Conservation (phyloP, 2,329 filamentous ascomycete species). For the Tolypocladium guangdongense region DNA sequence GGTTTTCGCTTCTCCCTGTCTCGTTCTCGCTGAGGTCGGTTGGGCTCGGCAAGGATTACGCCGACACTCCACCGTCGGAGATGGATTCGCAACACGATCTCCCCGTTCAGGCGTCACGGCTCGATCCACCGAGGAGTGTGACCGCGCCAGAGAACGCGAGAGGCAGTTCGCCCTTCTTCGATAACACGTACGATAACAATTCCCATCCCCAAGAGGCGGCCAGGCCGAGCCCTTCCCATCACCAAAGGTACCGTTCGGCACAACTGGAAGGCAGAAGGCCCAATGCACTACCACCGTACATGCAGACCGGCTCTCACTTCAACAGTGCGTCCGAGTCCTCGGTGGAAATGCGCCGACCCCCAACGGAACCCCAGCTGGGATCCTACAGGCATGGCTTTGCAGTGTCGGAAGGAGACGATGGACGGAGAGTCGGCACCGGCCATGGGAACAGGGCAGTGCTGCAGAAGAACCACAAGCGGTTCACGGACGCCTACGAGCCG, state of each 20-base stretch:
- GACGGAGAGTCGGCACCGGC: constrained; percentile 24
- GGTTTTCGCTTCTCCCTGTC: constrained; percentile 60
- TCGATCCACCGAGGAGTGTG: constrained; percentile 18
- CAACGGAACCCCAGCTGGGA: constrained; percentile 26
- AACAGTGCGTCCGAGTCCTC: constrained; percentile 45
- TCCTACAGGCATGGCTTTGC: constrained; percentile 32
- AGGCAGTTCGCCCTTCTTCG: constrained; percentile 26
- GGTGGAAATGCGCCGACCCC: constrained; percentile 34
- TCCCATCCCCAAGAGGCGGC: constrained; percentile 21
- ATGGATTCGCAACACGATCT: constrained; percentile 40
- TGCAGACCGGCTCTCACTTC: constrained; percentile 32
- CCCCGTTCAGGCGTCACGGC: constrained; percentile 35
- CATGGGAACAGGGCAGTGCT: constrained; percentile 45
- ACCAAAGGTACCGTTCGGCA: constrained; percentile 29
- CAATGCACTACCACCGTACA: constrained; percentile 34
- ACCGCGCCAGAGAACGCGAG: constrained; percentile 24
- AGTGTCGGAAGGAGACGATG: constrained; percentile 31
- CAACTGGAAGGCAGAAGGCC: constrained; percentile 28
- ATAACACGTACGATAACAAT: constrained; percentile 27
- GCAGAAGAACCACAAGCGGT: constrained; percentile 80
- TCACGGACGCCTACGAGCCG: constrained; percentile 81
- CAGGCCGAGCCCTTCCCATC: constrained; percentile 25
- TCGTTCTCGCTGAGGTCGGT: constrained; percentile 56
- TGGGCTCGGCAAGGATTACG: constrained; percentile 44
- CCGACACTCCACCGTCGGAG: constrained; percentile 26